Evolutionary conservation across 108 stramenopile genomes (phyloP).

Genomic region (Mayamaea pseudoterrestris): DNA sequence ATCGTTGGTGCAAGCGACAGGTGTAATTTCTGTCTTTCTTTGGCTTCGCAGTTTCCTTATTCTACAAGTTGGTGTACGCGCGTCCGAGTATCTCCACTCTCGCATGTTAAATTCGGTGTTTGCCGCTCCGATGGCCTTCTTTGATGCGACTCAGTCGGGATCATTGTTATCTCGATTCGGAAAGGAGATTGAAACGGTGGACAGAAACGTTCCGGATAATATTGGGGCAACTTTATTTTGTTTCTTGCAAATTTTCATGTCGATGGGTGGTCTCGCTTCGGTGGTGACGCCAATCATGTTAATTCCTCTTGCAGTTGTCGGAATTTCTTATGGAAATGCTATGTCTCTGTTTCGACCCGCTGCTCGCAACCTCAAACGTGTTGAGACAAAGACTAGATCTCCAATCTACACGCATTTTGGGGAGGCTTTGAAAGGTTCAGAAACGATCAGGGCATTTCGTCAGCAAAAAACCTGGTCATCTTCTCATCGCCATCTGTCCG

Average conservation of each 20-base stretch:
- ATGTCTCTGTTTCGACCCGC: conserved; percentile 58
- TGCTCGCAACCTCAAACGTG: conserved; percentile 74
- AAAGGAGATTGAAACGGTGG: conserved; percentile 71
- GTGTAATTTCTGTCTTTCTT: conserved; percentile 49
- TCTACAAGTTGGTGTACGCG: conserved; percentile 54
- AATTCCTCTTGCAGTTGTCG: conserved; percentile 33
- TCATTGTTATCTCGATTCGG: conserved; percentile 85
- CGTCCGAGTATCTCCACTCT: conserved; percentile 46
- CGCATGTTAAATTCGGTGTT: conserved; percentile 74
- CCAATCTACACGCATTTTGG: conserved; percentile 93
- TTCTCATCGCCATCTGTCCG: conserved; percentile 34
- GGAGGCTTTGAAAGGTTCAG: conserved; percentile 79
- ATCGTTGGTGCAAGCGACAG: conserved; percentile 51
- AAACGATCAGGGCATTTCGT: conserved; percentile 75
- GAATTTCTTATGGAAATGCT: conserved; percentile 33
- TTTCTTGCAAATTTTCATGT: conserved; percentile 52
- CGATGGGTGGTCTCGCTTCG: conserved; percentile 38
- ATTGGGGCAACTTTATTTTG: conserved; percentile 56
- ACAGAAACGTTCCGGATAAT: conserved; percentile 59
- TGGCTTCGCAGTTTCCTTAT: conserved; percentile 57
- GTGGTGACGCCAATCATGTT: conserved; percentile 53
- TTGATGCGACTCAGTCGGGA: conserved; percentile 86
- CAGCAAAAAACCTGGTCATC: conserved; percentile 36
- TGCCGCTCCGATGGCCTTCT: conserved; percentile 82
- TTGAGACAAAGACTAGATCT: conserved; percentile 73